Percentiles rank a stretch among this genome's conserved stretches.
Conservation (phyloP, 768 basidiomycete species). For the Galerina sulciceps region DNA sequence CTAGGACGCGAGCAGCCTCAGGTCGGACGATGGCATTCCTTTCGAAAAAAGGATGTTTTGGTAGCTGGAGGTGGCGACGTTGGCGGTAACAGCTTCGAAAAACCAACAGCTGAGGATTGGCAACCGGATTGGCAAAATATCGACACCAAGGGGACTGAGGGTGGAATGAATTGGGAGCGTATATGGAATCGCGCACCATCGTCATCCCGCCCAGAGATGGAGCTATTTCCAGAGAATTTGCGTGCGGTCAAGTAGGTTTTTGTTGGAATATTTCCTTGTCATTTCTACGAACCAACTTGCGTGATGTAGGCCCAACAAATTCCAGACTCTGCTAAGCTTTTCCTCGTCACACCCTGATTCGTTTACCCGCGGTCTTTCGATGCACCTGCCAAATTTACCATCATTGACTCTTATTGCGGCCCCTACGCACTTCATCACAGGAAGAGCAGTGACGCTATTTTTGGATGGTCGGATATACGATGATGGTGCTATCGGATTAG, state of each 20-base stretch:
- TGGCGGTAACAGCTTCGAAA: background rate
- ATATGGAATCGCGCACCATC: slow-evolving; percentile 40
- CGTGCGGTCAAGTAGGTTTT: slow-evolving; percentile 15
- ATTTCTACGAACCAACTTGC: slow-evolving; percentile 4
- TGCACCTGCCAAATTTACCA: slow-evolving; percentile 32
- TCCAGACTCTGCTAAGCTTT: slow-evolving; percentile 35
- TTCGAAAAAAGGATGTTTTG: slow-evolving; percentile 40
- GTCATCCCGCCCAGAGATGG: background rate
- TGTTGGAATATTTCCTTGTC: slow-evolving; percentile 1
- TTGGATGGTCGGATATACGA: slow-evolving; percentile 56
- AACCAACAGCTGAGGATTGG: background rate
- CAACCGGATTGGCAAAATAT: slow-evolving; percentile 18
- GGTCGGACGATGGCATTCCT: slow-evolving; percentile 76
- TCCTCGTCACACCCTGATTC: slow-evolving; percentile 24
- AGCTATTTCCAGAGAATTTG: slow-evolving; percentile 5
- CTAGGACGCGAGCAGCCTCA: slow-evolving; percentile 60
- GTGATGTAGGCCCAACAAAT: slow-evolving; percentile 28
- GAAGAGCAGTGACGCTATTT: slow-evolving; percentile 73
- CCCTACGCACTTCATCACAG: slow-evolving; percentile 82
- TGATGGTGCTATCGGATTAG: slow-evolving; percentile 74
- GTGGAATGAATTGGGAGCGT: slow-evolving; percentile 17
- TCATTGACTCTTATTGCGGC: slow-evolving; percentile 72
- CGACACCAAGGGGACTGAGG: background rate
- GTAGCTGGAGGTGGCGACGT: background rate
- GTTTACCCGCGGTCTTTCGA: slow-evolving; percentile 39